Percentiles rank a stretch among this genome's conserved stretches.
Conservation (phyloP, 768 basidiomycete species). For the Phylloporus arenicola region DNA sequence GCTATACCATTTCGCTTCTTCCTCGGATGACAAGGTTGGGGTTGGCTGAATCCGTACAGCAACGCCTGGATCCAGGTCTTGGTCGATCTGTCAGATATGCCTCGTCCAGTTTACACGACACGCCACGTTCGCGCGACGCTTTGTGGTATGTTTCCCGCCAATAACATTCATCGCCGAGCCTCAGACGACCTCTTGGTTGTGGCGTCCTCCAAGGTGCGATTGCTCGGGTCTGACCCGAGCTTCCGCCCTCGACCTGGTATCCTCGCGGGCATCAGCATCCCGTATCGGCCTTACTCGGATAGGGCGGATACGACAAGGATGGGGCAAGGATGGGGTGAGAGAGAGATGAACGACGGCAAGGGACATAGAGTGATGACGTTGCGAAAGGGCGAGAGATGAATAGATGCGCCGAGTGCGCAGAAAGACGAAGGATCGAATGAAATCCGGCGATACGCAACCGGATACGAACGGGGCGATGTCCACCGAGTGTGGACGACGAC, state of each 20-base stretch:
- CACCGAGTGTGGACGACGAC: too few relatives aligned
- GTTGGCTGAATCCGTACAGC: neutral
- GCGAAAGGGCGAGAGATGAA: too few relatives aligned
- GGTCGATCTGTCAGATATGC: neutral
- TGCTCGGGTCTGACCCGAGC: neutral
- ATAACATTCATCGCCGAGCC: too few relatives aligned
- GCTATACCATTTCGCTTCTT: neutral
- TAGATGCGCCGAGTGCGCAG: too few relatives aligned
- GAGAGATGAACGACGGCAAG: too few relatives aligned
- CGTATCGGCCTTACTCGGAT: too few relatives aligned
- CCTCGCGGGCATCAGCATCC: neutral
- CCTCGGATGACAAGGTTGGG: neutral
- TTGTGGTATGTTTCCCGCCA: neutral
- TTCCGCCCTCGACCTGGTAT: neutral
- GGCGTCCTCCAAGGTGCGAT: neutral
- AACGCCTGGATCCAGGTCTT: neutral
- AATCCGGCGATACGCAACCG: too few relatives aligned
- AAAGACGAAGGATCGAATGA: too few relatives aligned
- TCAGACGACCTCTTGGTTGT: neutral
- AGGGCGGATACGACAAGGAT: too few relatives aligned
- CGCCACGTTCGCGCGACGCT: neutral
- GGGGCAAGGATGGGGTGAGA: too few relatives aligned
- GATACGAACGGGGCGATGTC: too few relatives aligned
- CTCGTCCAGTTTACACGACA: neutral
- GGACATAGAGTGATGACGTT: too few relatives aligned